phyloP scores from a whole-genome alignment of 306 rosid species.

The Cucumis sativus region DNA sequence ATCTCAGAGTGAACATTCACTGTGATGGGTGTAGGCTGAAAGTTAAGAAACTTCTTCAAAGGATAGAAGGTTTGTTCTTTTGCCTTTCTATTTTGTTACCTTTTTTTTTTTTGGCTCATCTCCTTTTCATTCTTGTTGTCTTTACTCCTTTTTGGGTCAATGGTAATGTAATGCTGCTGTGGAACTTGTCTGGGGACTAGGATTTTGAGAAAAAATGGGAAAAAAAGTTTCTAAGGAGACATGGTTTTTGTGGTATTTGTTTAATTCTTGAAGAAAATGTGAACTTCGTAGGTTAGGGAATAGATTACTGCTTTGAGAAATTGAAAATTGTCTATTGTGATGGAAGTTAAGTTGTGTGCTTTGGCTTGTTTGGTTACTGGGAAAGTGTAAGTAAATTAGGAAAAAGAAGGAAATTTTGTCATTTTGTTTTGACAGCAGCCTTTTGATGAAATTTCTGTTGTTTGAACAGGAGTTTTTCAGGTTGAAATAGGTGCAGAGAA shows the following conservation, averaged over 20 bases:
- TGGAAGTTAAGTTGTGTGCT: not conserved
- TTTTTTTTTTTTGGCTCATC: not conserved
- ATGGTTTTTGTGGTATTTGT: not conserved
- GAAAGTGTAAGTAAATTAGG: not conserved
- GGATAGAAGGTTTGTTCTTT: constrained; percentile 68
- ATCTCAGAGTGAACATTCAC: constrained; percentile 85
- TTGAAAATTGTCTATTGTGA: not conserved
- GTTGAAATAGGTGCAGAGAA: constrained; percentile 70
- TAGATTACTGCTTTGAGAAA: not conserved
- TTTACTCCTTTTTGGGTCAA: not conserved
- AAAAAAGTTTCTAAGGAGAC: not conserved
- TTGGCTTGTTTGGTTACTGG: not conserved
- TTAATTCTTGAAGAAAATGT: not conserved
- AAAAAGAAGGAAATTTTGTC: not conserved
- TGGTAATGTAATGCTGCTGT: not conserved
- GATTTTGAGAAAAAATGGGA: not conserved
- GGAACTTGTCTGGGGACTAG: not conserved
- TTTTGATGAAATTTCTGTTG: not conserved
- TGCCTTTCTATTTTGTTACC: too few species aligned
- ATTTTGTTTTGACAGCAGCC: not conserved
- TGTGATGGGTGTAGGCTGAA: constrained; percentile 99
- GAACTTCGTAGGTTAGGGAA: not conserved
- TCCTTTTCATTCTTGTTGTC: not conserved
- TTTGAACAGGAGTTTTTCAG: constrained; percentile 57
- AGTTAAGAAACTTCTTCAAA: constrained; percentile 92